phyloP scores from a whole-genome alignment of 2,329 filamentous ascomycete genomes.

The Cladosporium halotolerans region DNA sequence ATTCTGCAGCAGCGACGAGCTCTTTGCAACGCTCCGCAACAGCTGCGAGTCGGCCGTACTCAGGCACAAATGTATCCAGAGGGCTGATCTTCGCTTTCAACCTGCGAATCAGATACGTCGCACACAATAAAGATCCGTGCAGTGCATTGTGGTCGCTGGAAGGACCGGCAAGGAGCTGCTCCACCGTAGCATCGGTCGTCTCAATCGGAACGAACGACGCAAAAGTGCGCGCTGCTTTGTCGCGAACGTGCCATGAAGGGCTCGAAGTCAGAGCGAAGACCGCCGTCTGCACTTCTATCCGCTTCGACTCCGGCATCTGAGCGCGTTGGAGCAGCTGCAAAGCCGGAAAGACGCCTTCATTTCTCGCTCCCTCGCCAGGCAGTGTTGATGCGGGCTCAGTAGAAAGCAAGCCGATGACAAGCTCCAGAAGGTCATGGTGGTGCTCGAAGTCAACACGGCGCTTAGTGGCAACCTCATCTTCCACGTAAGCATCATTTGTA shows the following conservation, averaged over 20 bases:
- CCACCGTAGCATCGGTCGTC: constrained; percentile 10
- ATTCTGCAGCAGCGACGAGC: not conserved
- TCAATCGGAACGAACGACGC: constrained; percentile 28
- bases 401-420: constrained; percentile 56
- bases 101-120: constrained; percentile 20
- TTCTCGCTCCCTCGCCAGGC: constrained; percentile 15
- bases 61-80: not conserved
- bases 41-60: not conserved
- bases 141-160: constrained; percentile 22
- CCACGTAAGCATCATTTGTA: constrained; percentile 58
- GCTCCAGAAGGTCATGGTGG: constrained; percentile 58
- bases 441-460: constrained; percentile 63
- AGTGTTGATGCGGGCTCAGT: constrained; percentile 13
- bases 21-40: constrained; percentile 1
- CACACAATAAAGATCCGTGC: constrained; percentile 30
- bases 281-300: constrained; percentile 50
- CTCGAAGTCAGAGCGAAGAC: constrained; percentile 61
- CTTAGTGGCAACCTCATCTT: constrained; percentile 44
- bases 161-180: constrained; percentile 9
- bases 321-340: constrained; percentile 73
- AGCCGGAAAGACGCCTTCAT: constrained; percentile 72
- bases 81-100: constrained; percentile 4
- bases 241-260: constrained; percentile 71
- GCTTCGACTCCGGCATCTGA: constrained; percentile 54
- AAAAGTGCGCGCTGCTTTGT: constrained; percentile 70